A percentile compares a stretch with the other conserved stretches of the same genome.
Conservation (phyloP, 2,329 filamentous ascomycete genomes). For the Fusarium coffeatum region DNA sequence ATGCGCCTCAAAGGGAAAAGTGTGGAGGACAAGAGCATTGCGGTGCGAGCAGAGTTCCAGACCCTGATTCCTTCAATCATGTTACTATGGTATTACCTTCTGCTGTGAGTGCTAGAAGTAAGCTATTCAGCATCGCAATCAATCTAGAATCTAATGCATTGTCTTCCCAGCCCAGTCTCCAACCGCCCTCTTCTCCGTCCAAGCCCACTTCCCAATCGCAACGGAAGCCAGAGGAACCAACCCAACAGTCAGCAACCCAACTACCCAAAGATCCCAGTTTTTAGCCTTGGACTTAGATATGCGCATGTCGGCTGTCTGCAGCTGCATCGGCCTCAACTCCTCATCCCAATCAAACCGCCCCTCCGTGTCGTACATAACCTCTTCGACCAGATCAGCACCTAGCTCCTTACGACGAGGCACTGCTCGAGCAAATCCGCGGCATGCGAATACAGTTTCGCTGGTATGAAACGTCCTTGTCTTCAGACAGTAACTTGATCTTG, state of each 20-base stretch:
- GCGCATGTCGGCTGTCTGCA: constrained; percentile 57
- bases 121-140: no score
- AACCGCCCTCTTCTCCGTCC: neutral
- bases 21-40: no score
- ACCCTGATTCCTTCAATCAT: no score
- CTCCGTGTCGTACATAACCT: constrained; percentile 53
- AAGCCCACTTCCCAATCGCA: constrained; percentile 1
- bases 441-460: constrained; percentile 50
- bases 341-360: constrained; percentile 24
- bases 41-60: no score
- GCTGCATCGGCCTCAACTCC: constrained; percentile 52
- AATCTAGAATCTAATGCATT: no score
- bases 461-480: constrained; percentile 47
- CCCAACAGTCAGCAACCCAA: neutral
- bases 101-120: no score
- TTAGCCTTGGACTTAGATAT: constrained; percentile 53
- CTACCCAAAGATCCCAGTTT: constrained; percentile 52
- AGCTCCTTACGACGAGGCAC: constrained; percentile 51
- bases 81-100: no score
- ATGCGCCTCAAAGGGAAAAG: no score
- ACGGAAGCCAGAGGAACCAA: constrained; percentile 1
- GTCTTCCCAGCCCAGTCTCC: neutral
- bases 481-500: constrained; percentile 14
- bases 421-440: constrained; percentile 53
- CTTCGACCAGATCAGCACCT: constrained; percentile 55